Base-by-base conservation (phyloP, 306 rosid species). In the Cucurbita argyrosperma region DNA sequence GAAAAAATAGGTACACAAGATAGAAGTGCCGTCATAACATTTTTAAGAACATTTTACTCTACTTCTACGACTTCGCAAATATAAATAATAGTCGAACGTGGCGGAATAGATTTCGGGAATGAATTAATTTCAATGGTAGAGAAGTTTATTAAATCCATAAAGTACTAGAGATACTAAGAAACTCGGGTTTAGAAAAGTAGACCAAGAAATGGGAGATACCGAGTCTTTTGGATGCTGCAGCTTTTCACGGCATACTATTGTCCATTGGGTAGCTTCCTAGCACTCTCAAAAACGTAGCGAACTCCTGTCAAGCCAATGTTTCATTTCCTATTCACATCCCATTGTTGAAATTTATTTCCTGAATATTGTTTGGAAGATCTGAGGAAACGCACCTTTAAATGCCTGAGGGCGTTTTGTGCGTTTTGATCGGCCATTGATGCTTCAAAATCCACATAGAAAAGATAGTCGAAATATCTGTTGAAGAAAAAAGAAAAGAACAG, bases 191-290 rank as follows among this genome's bases (percentile, higher is more conserved):
- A 66, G 39, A 8, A 66, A 66, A 43, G 26, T 46, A 23, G 56
- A 46, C 43, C 42, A 68, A 68, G 74, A 68, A 68, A 68, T 68
- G 18, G 74, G 56, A 68, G 21, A 68, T 68, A 68, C 76, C 62
- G 5, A 10, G 38, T 53, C 18, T 53, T 53, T 40, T 38, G 10
- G 70, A 68, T 13, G 57, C 40, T 72, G 58, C 40, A 69, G 70
- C 55, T 74, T 68, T 64, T 83, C 83, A 91, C 51, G 71, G 53
- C 79, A 78, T 84, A 83, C 86, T 86, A 47, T 80, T 81, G 86
- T 94, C 99, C 80, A 83, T 75, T n/a, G 99, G 99, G 78, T 94
- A 94, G 79, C 99, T 94, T 78, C 99, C 97, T 14, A 94, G 92
- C 82, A 94, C 99, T 50, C 96, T 90, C 88, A 94, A 77, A 88